Conservation (phyloP, 768 basidiomycete genomes). For the Termitomyces sp. region DNA sequence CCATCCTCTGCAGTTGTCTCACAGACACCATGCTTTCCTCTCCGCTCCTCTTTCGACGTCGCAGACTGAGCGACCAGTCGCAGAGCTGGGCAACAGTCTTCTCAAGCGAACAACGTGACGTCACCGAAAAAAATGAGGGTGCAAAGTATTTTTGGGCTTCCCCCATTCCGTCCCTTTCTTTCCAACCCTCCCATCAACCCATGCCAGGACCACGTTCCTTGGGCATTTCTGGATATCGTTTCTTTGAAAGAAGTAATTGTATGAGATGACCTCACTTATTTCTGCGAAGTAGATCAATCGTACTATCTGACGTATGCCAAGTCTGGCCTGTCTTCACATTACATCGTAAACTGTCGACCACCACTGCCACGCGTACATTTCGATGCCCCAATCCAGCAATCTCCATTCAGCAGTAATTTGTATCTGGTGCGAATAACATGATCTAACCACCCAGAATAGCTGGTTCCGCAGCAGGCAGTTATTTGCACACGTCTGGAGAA, state of each 20-base stretch:
- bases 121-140: neutral
- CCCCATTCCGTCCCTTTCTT: neutral
- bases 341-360: too few species aligned
- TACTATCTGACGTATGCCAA: neutral
- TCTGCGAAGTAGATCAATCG: too few species aligned
- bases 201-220: neutral
- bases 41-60: neutral
- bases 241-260: neutral
- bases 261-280: neutral
- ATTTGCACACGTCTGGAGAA: neutral
- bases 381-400: too few species aligned
- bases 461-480: neutral
- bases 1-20: neutral
- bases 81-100: neutral
- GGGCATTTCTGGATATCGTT: neutral
- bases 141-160: neutral
- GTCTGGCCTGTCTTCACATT: too few species aligned
- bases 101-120: neutral
- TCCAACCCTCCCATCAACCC: neutral
- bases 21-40: neutral
- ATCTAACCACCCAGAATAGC: neutral
- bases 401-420: neutral
- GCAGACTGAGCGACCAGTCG: neutral
- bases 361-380: neutral
- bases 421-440: neutral